These are phyloP conservation scores for Phaeosphaeria sp. DNA, from an alignment of 2,329 filamentous ascomycete genomes.

Conservation along the genomic window DNA sequence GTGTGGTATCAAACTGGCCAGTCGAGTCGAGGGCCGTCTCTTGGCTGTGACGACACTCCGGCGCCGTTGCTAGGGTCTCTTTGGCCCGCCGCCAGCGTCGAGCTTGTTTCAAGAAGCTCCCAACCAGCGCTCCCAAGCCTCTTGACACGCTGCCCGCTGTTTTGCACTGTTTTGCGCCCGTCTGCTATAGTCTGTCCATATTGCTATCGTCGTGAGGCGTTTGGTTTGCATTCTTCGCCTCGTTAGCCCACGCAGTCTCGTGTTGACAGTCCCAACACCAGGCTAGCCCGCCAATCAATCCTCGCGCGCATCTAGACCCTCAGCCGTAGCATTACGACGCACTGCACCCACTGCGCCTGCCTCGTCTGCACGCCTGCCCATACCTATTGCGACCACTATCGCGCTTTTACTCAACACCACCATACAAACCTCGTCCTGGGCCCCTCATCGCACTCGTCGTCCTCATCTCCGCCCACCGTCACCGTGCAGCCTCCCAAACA, in stretches of 20 bases:
- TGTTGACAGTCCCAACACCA: neutral
- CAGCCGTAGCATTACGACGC: slow-evolving; percentile 17
- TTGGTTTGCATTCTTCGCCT: neutral
- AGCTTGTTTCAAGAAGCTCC: slow-evolving; percentile 1
- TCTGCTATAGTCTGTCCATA: neutral
- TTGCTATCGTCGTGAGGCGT: neutral
- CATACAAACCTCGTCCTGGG: slow-evolving; percentile 1
- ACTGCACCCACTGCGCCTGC: slow-evolving; percentile 18
- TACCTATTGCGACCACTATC: slow-evolving; percentile 1
- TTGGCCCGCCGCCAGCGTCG: neutral
- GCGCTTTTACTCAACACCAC: neutral
- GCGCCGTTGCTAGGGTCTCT: neutral
- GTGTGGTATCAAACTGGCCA: too few relatives aligned
- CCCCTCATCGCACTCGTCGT: slow-evolving; percentile 8
- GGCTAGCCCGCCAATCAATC: slow-evolving; percentile 14
- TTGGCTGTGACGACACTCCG: neutral
- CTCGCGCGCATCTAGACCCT: slow-evolving; percentile 15
- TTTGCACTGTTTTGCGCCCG: neutral
- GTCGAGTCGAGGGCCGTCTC: too few relatives aligned
- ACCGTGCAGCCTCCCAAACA: slow-evolving; percentile 24
- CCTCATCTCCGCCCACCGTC: slow-evolving; percentile 14
- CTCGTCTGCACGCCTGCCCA: slow-evolving; percentile 2
- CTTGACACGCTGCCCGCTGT: neutral
- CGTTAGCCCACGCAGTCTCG: neutral
- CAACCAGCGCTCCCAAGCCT: neutral